Percentiles rank a stretch among this genome's conserved stretches.
Conservation (phyloP, 108 stramenopile species). For the Pseudonitzschia multistriata region DNA sequence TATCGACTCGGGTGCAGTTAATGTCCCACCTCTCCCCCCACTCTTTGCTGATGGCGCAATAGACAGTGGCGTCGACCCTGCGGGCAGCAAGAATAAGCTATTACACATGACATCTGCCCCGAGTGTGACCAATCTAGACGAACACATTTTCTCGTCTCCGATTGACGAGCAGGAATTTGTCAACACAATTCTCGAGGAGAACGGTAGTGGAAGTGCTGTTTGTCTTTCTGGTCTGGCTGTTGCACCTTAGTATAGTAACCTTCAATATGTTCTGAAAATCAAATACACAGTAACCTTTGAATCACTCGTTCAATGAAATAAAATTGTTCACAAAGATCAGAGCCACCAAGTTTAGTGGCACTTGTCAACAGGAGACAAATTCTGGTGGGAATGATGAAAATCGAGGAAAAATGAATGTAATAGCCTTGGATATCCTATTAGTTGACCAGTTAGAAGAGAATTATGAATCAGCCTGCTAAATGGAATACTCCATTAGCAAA, state of each 20-base stretch:
- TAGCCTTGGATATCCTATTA: too few relatives aligned
- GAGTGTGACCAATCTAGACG: conserved; percentile 32
- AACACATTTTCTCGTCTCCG: conserved; percentile 53
- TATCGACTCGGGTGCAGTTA: conserved; percentile 30
- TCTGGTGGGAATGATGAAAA: too few relatives aligned
- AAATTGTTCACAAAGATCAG: too few relatives aligned
- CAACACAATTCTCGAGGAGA: conserved; percentile 67
- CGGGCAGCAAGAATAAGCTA: conserved; percentile 15
- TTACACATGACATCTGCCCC: conserved; percentile 12
- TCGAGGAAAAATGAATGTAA: too few relatives aligned
- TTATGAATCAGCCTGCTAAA: too few relatives aligned
- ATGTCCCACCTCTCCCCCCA: conserved; percentile 50
- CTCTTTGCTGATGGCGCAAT: conserved; percentile 47
- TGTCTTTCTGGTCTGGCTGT: neutral
- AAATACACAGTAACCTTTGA: too few relatives aligned
- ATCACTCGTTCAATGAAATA: too few relatives aligned
- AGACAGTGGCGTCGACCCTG: conserved; percentile 13
- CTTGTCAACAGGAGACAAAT: too few relatives aligned
- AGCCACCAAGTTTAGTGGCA: too few relatives aligned
- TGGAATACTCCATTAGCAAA: too few relatives aligned
- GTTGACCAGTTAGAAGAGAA: too few relatives aligned
- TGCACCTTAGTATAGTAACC: neutral
- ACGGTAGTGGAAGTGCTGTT: conserved; percentile 30
- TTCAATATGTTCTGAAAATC: too few relatives aligned
- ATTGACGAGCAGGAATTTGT: conserved; percentile 87